Evolutionary conservation across 805 yeast genomes (phyloP), one percentile per base, ranked within the genome.

Genomic region (Metschnikowia proteae): DNA sequence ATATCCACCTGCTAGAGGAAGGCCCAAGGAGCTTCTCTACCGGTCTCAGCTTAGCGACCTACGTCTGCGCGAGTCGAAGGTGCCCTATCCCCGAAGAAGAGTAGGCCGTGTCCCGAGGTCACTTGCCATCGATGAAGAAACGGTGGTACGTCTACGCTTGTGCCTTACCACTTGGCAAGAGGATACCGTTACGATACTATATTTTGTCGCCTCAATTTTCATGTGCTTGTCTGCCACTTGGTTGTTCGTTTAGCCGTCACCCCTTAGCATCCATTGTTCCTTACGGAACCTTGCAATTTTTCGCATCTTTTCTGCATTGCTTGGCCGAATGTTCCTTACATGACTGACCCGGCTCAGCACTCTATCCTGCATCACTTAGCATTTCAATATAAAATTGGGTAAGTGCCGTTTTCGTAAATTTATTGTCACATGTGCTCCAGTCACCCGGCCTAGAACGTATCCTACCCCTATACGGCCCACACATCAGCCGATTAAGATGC

Each of bases 21-120:
- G 58, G 23, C 35, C 49, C 23, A 17, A 46, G 3, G 51, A 50
- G 28, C 34, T 55, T 6, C 38, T 53, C 25, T 55, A 55, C 39
- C 43, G 51, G 17, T 48, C 53, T 6, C 58, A 55, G 44, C 48
- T 55, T 6, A 50, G 42, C 41, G 51, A 43, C 22, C 34, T 51
- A 13, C 23, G 28, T 34, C 30, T 17, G 42, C 49, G 51, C 4
- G 31, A 35, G 17, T 17, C 44, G 11, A 41, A 41, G 9, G 30
- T 41, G 8, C 44, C 44, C 4, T 41, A 41, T 13, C 44, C 44
- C 11, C 44, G 44, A 30, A 41, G 36, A 6, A 28, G 32, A 25
- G 37, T n/a, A 4, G 28, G 36, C 29, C 31, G 30, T 9, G 30
- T 22, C n/a, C 30, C 29, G 22, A 30, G 29, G 30, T 17, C 42